Evolutionary conservation across 345 rosid species (phyloP).

Genomic region (Heritiera littoralis): DNA sequence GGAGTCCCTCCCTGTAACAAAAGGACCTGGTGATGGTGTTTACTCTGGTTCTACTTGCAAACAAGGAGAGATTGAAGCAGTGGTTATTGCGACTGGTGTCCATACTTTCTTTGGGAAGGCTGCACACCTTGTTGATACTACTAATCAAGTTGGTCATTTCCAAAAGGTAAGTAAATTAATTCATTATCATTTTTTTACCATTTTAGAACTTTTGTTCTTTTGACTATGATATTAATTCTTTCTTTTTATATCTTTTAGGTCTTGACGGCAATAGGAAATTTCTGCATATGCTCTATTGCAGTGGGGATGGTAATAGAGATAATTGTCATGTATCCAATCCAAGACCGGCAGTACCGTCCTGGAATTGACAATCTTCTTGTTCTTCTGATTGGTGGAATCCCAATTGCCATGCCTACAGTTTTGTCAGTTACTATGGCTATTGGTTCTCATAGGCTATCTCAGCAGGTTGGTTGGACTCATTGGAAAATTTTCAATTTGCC

Average conservation of each 20-base stretch:
- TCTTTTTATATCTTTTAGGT: constrained; percentile 49
- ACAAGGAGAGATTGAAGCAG: constrained; percentile 97
- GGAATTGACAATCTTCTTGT: constrained; percentile 99
- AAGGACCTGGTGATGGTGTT: constrained; percentile 95
- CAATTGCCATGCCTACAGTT: constrained; percentile 99
- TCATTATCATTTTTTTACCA: not conserved
- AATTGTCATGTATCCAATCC: constrained; percentile 95
- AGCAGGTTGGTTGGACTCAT: constrained; percentile 63
- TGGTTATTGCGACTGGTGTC: constrained; percentile 95
- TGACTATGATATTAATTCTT: constrained; percentile 21
- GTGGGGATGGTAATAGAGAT: constrained; percentile 92
- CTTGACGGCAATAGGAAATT: constrained; percentile 96
- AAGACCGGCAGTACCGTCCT: constrained; percentile 87
- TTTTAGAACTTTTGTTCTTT: not conserved
- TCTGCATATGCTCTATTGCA: constrained; percentile 97
- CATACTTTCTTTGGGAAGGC: constrained; percentile 99
- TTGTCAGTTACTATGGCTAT: constrained; percentile 98
- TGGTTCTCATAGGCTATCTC: constrained; percentile 92
- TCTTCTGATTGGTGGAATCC: constrained; percentile 97
- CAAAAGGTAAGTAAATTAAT: constrained; percentile 62
- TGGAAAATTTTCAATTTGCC: constrained; percentile 11
- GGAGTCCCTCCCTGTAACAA: constrained; percentile 96
- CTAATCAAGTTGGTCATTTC: constrained; percentile 99
- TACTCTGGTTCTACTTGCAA: constrained; percentile 98
- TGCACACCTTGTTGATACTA: constrained; percentile 94